A percentile compares a stretch with the other conserved stretches of the same genome.
phyloP scores from a whole-genome alignment of 1,284 basidiomycete species.

The Mycosarcoma mackinlayi region DNA sequence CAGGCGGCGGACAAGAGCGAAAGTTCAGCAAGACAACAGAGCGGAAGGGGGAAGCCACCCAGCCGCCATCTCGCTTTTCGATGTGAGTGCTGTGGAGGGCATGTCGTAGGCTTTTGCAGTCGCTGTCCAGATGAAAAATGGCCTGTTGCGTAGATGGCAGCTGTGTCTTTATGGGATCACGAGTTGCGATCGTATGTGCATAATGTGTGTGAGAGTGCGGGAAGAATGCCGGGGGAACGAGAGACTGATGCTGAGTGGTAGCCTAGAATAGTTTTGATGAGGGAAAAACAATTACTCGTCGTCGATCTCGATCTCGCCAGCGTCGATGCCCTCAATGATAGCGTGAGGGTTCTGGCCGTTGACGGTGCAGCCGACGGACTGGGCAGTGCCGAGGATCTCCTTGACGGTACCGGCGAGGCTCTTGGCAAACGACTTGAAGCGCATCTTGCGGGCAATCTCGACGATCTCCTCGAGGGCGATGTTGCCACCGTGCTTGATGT shows the following conservation, averaged over 20 bases:
- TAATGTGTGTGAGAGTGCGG: neutral
- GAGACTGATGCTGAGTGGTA: constrained; percentile 22
- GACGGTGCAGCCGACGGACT: constrained; percentile 93
- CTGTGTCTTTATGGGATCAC: neutral
- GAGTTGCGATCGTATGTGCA: neutral
- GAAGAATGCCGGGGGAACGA: constrained; percentile 8
- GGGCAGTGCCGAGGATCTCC: constrained; percentile 74
- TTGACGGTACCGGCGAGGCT: constrained; percentile 88
- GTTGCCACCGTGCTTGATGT: constrained; percentile 98
- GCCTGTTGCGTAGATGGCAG: constrained; percentile 16
- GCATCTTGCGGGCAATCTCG: constrained; percentile 96
- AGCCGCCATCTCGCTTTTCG: constrained; percentile 41
- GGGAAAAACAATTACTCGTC: constrained; percentile 56
- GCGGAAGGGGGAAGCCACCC: neutral
- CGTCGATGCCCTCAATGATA: constrained; percentile 94
- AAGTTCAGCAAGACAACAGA: neutral
- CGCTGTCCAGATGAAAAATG: neutral
- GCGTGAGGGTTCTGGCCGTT: constrained; percentile 94
- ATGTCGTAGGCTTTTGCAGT: neutral
- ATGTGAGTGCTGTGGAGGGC: too few species aligned
- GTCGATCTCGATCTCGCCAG: constrained; percentile 81
- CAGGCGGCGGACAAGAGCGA: neutral
- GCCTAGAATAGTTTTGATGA: neutral
- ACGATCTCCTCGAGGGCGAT: constrained; percentile 93
- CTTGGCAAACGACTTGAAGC: constrained; percentile 93